phyloP scores from a whole-genome alignment of 2,329 filamentous ascomycete species.

The Sporothrix sp. region DNA sequence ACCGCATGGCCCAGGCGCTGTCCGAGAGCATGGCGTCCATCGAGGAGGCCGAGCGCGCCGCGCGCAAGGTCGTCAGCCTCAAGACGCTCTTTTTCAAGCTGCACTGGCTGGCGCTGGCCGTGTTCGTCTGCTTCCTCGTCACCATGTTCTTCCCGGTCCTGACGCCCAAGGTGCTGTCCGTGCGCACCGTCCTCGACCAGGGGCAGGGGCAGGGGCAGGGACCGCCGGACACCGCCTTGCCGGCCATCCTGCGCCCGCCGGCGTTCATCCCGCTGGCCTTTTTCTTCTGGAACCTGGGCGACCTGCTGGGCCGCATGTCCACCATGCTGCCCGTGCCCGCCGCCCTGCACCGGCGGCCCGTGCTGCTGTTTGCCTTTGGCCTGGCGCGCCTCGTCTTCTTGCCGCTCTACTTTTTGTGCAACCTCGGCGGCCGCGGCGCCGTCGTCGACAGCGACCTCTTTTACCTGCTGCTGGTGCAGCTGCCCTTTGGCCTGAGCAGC shows the following conservation, averaged over 20 bases:
- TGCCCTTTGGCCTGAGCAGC: constrained; percentile 74
- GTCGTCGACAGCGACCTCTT: constrained; percentile 72
- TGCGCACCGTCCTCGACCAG: constrained; percentile 27
- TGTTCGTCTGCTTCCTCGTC: constrained; percentile 70
- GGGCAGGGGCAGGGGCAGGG: background rate
- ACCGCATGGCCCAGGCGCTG: constrained; percentile 38
- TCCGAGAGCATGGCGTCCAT: constrained; percentile 40
- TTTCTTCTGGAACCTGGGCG: constrained; percentile 87
- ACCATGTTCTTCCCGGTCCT: constrained; percentile 97
- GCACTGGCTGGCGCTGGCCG: constrained; percentile 63
- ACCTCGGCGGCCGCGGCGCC: constrained; percentile 68
- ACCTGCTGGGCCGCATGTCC: constrained; percentile 64
- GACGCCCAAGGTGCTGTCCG: constrained; percentile 56
- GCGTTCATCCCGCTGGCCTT: constrained; percentile 87
- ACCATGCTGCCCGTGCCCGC: constrained; percentile 43
- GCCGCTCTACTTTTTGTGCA: constrained; percentile 83
- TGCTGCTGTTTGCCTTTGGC: constrained; percentile 56
- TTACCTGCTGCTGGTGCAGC: constrained; percentile 74
- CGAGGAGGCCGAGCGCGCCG: constrained; percentile 42
- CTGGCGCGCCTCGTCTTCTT: constrained; percentile 60
- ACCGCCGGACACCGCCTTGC: background rate
- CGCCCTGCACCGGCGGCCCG: constrained; percentile 54
- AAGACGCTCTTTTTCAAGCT: constrained; percentile 64
- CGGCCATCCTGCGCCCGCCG: constrained; percentile 56
- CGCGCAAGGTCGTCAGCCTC: constrained; percentile 45